Conservation (phyloP, 768 basidiomycete genomes). For the Termitomyces eurrhizus region DNA sequence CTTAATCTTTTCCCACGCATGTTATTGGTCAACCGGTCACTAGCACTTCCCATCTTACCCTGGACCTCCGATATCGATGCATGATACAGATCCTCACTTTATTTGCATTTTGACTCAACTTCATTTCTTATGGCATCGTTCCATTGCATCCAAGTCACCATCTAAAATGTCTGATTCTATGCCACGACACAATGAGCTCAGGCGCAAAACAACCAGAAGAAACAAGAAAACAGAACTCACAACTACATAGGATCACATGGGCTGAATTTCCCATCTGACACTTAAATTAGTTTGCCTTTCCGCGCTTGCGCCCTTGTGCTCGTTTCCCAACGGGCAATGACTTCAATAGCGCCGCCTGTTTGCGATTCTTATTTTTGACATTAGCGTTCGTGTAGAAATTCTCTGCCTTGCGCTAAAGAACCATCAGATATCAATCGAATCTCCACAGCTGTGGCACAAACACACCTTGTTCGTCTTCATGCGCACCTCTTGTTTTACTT, state of each 20-base stretch:
- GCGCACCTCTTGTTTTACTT: conserved; percentile 57
- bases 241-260: conserved; percentile 3
- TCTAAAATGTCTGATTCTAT: neutral
- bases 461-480: conserved; percentile 92
- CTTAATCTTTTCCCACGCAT: conserved; percentile 39
- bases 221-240: conserved; percentile 2
- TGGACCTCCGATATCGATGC: neutral
- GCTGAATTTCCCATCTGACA: conserved; percentile 9
- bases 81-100: conserved; percentile 1
- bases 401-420: conserved; percentile 69
- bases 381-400: conserved; percentile 88
- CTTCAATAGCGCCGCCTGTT: conserved; percentile 58
- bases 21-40: conserved; percentile 9
- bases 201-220: neutral
- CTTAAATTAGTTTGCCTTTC: conserved; percentile 17
- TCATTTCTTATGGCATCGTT: conserved; percentile 5
- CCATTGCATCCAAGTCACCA: neutral
- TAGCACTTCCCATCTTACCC: neutral
- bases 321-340: conserved; percentile 52
- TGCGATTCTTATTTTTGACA: conserved; percentile 83
- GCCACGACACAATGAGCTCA: neutral
- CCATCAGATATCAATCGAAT: conserved; percentile 6
- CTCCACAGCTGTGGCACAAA: conserved; percentile 3
- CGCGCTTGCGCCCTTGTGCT: conserved; percentile 34
- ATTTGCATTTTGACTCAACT: conserved; percentile 1